Evolutionary conservation across 768 basidiomycete genomes (phyloP), one percentile per base, ranked within the genome.

Genomic region (Phlegmacium glaucopus): DNA sequence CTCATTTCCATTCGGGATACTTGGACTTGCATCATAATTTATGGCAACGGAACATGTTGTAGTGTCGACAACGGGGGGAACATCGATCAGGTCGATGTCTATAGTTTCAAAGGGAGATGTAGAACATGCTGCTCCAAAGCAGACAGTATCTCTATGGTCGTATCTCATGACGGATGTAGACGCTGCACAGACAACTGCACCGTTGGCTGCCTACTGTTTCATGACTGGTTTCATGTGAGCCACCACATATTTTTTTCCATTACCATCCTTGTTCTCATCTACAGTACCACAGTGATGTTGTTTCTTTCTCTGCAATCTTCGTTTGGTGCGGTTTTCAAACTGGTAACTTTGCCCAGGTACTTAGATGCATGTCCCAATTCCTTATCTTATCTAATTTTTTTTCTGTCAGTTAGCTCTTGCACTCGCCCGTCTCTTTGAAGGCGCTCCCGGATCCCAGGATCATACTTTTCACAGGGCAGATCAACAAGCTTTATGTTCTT

Each of bases 251-350:
- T 41, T 16, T 9, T 16, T 46, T 15, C 29, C 29, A 34, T 43
- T 39, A 22, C 10, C 35, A 27, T 7, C 13, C 25, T 34, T 45
- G 17, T 25, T 42, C 32, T 22, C 42, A 13, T 36, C 36, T 26
- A 39, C 27, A 16, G 12, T 48, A n/a, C 17, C 16, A 35, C 27
- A 90, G 87, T 11, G 84, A 87, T 57, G 78, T 79, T 1, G 71
- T 90, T 25, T 82, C 80, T 3, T 91, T 91, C 69, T 80, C 86
- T 37, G 85, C 90, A 2, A 71, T 89, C 39, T 91, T 82, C 62
- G 80, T 91, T 10, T 92, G 90, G 87, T 87, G 84, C 63, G 88
- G 84, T 11, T 91, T 90, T 65, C 89, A 91, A 64, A 90, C 88
- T 0, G 88, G 86, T 43, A 88, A 88, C 60, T 80, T 80, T 53